Evolutionary conservation across 2,329 filamentous ascomycete genomes (phyloP), one percentile per base, ranked within the genome.

Genomic region (Penicillium sclerotigenum): DNA sequence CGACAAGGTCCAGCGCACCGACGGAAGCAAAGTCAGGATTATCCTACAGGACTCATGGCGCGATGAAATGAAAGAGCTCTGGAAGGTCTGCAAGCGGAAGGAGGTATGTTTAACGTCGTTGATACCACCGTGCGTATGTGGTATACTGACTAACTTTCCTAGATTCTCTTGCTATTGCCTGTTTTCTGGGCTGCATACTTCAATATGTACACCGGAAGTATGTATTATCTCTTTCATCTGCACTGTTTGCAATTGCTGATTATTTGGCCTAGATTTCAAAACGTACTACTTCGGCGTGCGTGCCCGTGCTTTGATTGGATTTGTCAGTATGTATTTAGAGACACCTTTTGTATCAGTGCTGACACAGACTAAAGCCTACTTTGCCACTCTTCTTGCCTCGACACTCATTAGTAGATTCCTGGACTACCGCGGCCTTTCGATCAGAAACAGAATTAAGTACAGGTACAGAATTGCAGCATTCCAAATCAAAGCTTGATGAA

Each of bases 231-330:
- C 20, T n/a, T 7, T 11, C 0, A 5, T 38, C 28, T 41, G 3
- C 2, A 33, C 1, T 3, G 8, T 10, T 29, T 20, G 0, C n/a
- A 24, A 29, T 22, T 10, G 24, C 58, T 66, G 24, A 65, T 22
- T 8, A 13, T 1, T 20, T 38, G 6, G 1, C 13, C 9, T n/a
- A 47, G 80, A 81, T 61, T 82, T 81, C 59, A 75, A 80, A 52
- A 74, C 78, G 0, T 81, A 78, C 57, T 79, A 79, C 56, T 79
- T 78, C 31, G 74, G 75, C 24, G 73, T 80, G 4, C 71, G 79
- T 3, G 77, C 77, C 1, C 75, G 78, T 22, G 78, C 77, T 1
- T 62, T 81, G 2, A 80, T 80, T 16, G 78, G 77, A 3, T 79
- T 81, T 49, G 71, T 79, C 58, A 54, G 65, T 67, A 59, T 26